A percentile compares a stretch with the other conserved stretches of the same genome.
Evolutionary conservation across 2,329 filamentous ascomycete species (phyloP).

Genomic region (Aspergillus sp.): DNA sequence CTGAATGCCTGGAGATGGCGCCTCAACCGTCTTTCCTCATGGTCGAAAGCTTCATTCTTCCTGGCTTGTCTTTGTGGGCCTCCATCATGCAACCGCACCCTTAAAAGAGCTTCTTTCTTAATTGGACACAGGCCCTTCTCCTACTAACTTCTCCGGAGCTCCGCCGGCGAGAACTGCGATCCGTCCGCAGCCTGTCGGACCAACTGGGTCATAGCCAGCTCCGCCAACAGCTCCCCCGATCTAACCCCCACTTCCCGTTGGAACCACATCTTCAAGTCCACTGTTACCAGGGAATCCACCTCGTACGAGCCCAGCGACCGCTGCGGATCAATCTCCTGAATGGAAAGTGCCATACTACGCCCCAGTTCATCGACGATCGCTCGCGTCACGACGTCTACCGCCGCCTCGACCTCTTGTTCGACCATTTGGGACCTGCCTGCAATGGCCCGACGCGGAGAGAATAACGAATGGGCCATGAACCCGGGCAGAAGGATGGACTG

Average conservation of each 20-base stretch:
- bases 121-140: background rate
- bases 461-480: background rate
- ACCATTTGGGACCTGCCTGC: background rate
- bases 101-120: background rate
- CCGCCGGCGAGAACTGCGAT: background rate
- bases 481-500: background rate
- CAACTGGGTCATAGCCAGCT: background rate
- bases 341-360: background rate
- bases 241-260: slow-evolving; percentile 19
- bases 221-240: background rate
- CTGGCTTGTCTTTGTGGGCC: too few species aligned
- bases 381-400: background rate
- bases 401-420: background rate
- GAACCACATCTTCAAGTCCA: slow-evolving; percentile 37
- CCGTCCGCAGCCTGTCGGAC: background rate
- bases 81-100: background rate
- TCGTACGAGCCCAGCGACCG: slow-evolving; percentile 20
- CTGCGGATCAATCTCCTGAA: background rate
- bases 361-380: background rate
- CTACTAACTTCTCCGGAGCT: background rate
- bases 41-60: too few species aligned
- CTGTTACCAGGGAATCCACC: slow-evolving; percentile 32
- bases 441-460: background rate
- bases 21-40: too few species aligned
- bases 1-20: too few species aligned